phyloP scores from a whole-genome alignment of 306 rosid species.

The Lagenaria siceraria region DNA sequence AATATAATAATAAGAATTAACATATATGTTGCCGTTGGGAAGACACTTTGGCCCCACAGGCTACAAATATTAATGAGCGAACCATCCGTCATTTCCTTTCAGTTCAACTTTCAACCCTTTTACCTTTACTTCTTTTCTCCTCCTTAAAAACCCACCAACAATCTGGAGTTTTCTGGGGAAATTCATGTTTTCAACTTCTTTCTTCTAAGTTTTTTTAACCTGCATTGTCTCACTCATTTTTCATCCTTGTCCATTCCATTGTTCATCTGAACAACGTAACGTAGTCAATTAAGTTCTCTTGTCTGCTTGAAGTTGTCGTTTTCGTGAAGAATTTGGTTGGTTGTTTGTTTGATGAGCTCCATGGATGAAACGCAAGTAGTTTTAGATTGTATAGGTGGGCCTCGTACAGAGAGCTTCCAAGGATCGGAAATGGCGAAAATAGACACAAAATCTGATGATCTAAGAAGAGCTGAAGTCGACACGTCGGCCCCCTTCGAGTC shows the following conservation, averaged over 20 bases:
- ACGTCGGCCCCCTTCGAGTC: constrained; percentile 77
- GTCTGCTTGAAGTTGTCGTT: background rate
- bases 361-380: background rate
- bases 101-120: background rate
- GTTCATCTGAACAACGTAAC: background rate
- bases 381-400: background rate
- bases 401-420: background rate
- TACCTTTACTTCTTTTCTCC: background rate
- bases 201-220: background rate
- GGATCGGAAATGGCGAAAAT: background rate
- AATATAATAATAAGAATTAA: too few species aligned
- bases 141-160: background rate
- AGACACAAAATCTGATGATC: background rate
- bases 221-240: background rate
- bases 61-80: too few species aligned
- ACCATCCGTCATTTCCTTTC: background rate
- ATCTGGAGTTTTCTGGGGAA: background rate
- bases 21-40: too few species aligned
- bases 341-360: background rate
- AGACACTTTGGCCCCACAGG: too few species aligned
- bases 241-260: background rate
- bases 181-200: background rate
- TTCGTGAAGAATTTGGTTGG: background rate
- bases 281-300: background rate
- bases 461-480: constrained; percentile 55